Conservation (phyloP, 192 early-diverging fungal species). For the Powellomyces hirtus region DNA sequence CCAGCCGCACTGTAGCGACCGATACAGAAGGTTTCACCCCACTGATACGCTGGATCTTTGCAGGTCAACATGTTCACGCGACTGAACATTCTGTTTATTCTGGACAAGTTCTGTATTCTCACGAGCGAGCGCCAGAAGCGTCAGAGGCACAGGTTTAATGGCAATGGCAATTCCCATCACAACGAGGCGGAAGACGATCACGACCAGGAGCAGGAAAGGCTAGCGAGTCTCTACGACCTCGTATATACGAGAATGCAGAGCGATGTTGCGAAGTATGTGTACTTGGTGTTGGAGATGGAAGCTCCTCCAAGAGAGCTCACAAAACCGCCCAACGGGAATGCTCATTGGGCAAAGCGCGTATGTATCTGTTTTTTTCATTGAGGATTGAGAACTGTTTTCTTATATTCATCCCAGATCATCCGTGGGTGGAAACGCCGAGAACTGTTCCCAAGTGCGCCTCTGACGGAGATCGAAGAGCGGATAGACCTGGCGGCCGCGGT, state of each 20-base stretch:
- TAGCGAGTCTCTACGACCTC: background rate
- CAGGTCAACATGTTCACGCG: slow-evolving; percentile 20
- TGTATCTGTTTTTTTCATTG: too few species aligned
- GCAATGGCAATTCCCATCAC: background rate
- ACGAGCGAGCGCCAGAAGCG: background rate
- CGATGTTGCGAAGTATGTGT: background rate
- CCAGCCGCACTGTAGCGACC: too few species aligned
- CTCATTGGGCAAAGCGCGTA: background rate
- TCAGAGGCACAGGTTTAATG: background rate
- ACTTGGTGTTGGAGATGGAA: slow-evolving; percentile 12
- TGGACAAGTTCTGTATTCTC: slow-evolving; percentile 25
- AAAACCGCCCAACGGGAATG: slow-evolving; percentile 5
- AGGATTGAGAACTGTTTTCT: background rate
- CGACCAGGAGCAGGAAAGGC: background rate
- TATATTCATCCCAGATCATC: background rate
- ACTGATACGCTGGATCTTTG: too few species aligned
- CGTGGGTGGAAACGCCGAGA: slow-evolving; percentile 4
- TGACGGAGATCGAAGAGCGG: background rate
- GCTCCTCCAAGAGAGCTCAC: background rate
- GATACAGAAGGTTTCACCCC: too few species aligned
- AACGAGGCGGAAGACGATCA: background rate
- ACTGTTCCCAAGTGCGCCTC: background rate
- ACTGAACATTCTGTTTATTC: slow-evolving; percentile 22
- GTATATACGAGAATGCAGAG: background rate
- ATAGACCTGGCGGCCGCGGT: too few species aligned